Base-by-base conservation (phyloP, 345 rosid species). In the Erodium maritimum region DNA sequence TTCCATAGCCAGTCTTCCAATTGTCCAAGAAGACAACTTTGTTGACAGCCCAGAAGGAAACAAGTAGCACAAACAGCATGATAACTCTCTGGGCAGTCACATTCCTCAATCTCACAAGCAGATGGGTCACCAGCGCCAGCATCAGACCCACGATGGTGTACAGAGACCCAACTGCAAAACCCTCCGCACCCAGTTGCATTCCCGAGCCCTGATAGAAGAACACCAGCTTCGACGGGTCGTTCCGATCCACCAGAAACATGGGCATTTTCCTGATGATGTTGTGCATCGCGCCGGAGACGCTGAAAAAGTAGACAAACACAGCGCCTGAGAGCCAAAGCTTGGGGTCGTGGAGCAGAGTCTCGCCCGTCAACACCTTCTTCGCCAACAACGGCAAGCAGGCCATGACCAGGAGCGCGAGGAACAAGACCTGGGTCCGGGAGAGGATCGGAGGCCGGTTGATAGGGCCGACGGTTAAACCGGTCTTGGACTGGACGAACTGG, bases 251-350 rank as follows among this genome's bases (percentile, higher is more conserved):
- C 54, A 81, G 46, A 62, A 83, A 88, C 85, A 88, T 79, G 0
- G 96, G 96, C 90, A 85, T 79, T 58, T 85, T 85, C 69, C 90
- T 77, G 21, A 85, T 88, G 3, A 85, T 83, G 56, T 83, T 85
- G 18, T 78, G 82, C 96, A 88, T 88, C 17, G 86, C 72, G 4
- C 96, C 96, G 0, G 88, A 79, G 4, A 88, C 96, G 10, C 90
- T 88, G 61, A 85, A 85, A 71, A 88, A 85, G 77, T 88, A 85
- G 6, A 85, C 57, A 19, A 82, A 83, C 10, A 83, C 72, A 0
- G 94, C 75, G 0, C 84, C 85, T 6, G 71, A 17, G 2, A 88
- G 68, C 90, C 96, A 88, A 12, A 80, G 51, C 66, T 72, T 86
- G 61, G 33, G 64, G 56, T 85, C 86, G 62, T 81, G 84, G 1